Percentiles rank a stretch among this genome's conserved stretches.
Evolutionary conservation across 2,329 filamentous ascomycete genomes (phyloP).

Genomic region (Paracoccidioides brasiliensis): DNA sequence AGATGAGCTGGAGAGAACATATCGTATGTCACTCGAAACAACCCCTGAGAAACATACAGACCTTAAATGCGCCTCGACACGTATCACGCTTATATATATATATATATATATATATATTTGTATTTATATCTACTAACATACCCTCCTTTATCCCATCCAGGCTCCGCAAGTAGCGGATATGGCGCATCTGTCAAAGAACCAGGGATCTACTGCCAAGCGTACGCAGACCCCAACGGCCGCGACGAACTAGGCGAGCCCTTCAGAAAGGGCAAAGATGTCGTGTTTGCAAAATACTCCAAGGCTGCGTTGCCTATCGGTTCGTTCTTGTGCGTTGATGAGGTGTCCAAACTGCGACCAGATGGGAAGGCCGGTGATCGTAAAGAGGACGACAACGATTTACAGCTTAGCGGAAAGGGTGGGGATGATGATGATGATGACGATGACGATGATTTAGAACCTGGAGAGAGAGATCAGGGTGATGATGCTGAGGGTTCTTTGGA

Average conservation of each 20-base stretch:
- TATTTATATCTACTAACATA: background rate
- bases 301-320: slow-evolving; percentile 5
- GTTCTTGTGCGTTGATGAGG: slow-evolving; percentile 4
- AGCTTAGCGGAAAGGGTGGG: background rate
- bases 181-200: slow-evolving; percentile 5
- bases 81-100: no score
- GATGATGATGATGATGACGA: background rate
- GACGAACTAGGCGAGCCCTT: slow-evolving; percentile 7
- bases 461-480: background rate
- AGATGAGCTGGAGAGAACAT: slow-evolving; percentile 6
- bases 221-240: slow-evolving; percentile 7
- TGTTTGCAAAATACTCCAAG: slow-evolving; percentile 1
- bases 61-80: no score
- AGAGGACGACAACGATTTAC: background rate
- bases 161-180: slow-evolving; percentile 1
- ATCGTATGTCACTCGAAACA: slow-evolving; percentile 4
- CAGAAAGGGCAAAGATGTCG: background rate
- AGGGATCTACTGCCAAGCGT: slow-evolving; percentile 8
- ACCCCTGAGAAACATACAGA: no score
- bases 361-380: background rate
- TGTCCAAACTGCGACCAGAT: background rate
- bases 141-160: background rate
- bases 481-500: background rate
- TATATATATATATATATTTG: background rate
- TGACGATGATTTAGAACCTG: background rate